These are phyloP conservation scores for Candida orba DNA, from an alignment of 805 yeast species.

Conservation along the genomic window DNA sequence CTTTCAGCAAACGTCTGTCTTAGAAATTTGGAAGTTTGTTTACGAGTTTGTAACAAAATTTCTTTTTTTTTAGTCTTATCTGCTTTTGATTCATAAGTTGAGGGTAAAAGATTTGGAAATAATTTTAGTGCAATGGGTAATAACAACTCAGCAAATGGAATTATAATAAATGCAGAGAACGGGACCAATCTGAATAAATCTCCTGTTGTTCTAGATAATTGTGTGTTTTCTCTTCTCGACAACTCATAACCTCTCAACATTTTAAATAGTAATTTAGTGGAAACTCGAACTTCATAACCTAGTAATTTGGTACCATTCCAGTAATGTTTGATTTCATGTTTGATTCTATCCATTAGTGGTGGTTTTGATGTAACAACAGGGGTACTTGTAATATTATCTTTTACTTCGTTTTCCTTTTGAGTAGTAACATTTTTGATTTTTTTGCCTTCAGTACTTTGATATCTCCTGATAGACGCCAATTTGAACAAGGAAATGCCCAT, in stretches of 20 bases:
- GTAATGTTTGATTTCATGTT: conserved; percentile 84
- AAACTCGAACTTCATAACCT: conserved; percentile 83
- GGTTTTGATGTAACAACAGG: conserved; percentile 29
- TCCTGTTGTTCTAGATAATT: conserved; percentile 76
- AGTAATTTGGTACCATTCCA: conserved; percentile 94
- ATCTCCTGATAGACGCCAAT: neutral
- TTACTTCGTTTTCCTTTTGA: neutral
- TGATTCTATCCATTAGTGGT: conserved; percentile 74
- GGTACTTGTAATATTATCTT: neutral
- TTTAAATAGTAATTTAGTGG: conserved; percentile 72
- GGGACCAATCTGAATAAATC: conserved; percentile 89
- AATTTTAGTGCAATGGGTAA: conserved; percentile 82
- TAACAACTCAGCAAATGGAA: conserved; percentile 91
- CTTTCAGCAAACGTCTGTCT: conserved; percentile 60
- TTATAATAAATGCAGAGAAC: conserved; percentile 79
- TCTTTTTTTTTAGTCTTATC: conserved; percentile 54
- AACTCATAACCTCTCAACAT: conserved; percentile 86
- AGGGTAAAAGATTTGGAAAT: conserved; percentile 93
- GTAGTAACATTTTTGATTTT: neutral
- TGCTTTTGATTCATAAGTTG: conserved; percentile 71
- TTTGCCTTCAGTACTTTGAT: neutral
- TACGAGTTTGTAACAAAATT: conserved; percentile 54
- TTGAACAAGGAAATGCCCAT: neutral
- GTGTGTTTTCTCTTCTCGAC: conserved; percentile 83
- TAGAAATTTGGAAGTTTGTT: conserved; percentile 52